These are phyloP conservation scores for Diutina scorzettiae DNA, from an alignment of 1,139 yeast species.

Conservation along the genomic window DNA sequence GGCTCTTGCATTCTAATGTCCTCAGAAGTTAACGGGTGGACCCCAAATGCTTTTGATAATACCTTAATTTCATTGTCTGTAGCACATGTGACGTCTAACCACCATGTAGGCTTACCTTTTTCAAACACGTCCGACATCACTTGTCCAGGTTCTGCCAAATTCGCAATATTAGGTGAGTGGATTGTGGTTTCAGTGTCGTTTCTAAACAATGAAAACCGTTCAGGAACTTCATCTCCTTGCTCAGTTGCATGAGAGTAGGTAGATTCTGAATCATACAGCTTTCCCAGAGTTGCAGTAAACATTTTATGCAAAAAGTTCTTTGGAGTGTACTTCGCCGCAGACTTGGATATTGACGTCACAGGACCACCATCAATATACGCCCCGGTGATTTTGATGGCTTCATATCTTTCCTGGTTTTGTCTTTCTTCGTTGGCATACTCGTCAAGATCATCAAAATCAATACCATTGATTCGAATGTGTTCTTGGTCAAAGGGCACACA, in stretches of 20 bases:
- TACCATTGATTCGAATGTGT: conserved; percentile 33
- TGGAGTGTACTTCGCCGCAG: conserved; percentile 51
- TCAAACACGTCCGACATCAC: conserved; percentile 55
- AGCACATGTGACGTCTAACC: conserved; percentile 66
- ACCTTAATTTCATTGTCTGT: conserved; percentile 59
- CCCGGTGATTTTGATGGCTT: neutral
- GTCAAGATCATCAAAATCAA: conserved; percentile 69
- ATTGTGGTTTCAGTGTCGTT: conserved; percentile 77
- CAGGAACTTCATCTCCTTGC: neutral
- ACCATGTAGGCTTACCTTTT: conserved; percentile 55
- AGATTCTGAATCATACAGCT: neutral
- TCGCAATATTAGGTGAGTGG: conserved; percentile 78
- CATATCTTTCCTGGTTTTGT: neutral
- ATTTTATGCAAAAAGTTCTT: conserved; percentile 18
- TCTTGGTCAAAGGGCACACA: conserved; percentile 88
- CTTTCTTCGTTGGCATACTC: conserved; percentile 52
- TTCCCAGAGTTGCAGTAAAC: neutral
- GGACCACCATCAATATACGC: neutral
- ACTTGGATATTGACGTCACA: too few species aligned
- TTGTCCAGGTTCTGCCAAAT: conserved; percentile 54
- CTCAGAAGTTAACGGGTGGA: conserved; percentile 76
- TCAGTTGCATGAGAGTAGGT: neutral
- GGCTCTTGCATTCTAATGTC: conserved; percentile 80
- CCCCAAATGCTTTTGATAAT: conserved; percentile 60
- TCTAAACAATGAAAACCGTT: conserved; percentile 68